Evolutionary conservation across 371 early-diverging fungal genomes (phyloP).

Genomic region (Mycotypha africana): DNA sequence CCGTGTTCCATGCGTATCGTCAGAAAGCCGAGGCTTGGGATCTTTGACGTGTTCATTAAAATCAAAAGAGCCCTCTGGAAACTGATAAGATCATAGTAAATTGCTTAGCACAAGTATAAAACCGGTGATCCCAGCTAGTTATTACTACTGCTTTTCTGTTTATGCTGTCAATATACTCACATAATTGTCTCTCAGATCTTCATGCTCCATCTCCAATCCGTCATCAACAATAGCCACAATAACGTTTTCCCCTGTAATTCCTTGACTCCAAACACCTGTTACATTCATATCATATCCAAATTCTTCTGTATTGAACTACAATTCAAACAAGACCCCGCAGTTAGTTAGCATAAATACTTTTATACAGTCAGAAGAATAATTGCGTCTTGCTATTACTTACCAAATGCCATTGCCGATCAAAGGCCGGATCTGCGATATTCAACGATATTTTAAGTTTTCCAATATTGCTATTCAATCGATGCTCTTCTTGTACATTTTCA

Average conservation of each 20-base stretch:
- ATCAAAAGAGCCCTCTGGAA: constrained; percentile 85
- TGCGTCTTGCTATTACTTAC: no score
- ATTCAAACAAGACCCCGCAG: not conserved
- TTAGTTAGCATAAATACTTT: not conserved
- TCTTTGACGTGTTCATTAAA: constrained; percentile 75
- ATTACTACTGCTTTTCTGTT: no score
- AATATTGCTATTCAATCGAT: constrained; percentile 9
- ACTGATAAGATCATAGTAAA: no score
- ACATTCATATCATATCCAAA: constrained; percentile 87
- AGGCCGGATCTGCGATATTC: constrained; percentile 71
- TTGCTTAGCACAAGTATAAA: no score
- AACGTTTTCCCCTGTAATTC: constrained; percentile 85
- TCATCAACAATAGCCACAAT: constrained; percentile 93
- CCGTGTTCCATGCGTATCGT: constrained; percentile 94
- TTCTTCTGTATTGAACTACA: constrained; percentile 66
- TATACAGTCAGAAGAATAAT: no score
- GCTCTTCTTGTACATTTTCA: constrained; percentile 16
- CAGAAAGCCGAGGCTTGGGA: constrained; percentile 71
- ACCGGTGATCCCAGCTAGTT: no score
- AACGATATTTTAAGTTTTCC: constrained; percentile 19
- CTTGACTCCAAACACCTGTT: constrained; percentile 88
- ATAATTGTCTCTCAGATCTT: constrained; percentile 83
- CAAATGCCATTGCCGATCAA: constrained; percentile 84
- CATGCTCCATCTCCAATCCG: constrained; percentile 82
- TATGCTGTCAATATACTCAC: no score